Base-by-base conservation (phyloP, 2,329 filamentous ascomycete species). In the Rhynchosporium agropyri region DNA sequence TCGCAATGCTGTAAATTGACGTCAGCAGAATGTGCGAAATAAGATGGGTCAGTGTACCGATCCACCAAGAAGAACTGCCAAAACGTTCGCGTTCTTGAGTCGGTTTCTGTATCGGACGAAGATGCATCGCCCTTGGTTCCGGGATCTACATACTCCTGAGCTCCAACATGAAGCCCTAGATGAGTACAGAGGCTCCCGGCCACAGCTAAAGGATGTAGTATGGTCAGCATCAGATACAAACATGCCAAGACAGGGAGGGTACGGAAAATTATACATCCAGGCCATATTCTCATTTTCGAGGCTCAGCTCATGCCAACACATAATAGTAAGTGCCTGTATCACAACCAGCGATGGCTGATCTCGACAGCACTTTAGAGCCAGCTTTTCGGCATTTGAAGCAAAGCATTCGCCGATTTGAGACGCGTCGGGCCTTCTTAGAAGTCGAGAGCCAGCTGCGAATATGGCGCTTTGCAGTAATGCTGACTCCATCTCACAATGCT, bases 231-330 rank as follows among this genome's bases (percentile, higher is more conserved):
- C 26, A 48, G 26, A 48, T 48, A 28, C 45, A 8, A 20, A n/a
- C 15, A 8, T 48, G 45, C 3, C 26, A 48, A 28, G 20, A 20
- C 20, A 48, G 26, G 36, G 45, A 48, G 26, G 36, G 45, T 6
- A n/a, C 60, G 5, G 31, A 62, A 51, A 62, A 29, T 40, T 40
- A 40, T 57, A 62, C 4, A 62, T 62, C 51, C 51, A 57, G 4
- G 60, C 60, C 4, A 51, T 50, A 40, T 51, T 62, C 15, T 62
- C 26, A 12, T 51, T 20, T 43, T 57, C 60, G 15, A 36, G 51
- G 38, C 43, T 57, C n/a, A 62, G 8, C 45, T 62, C 60, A 43
- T 53, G 20, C 60, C 60, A 57, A 7, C 20, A 13, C 12, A 58
- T 15, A 43, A 62, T 62, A 15, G 15, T 62, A 3, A 58, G 29